A percentile compares a stretch with the other conserved stretches of the same genome.
phyloP scores from a whole-genome alignment of 1,284 basidiomycete species.

The Ustilago lituana region DNA sequence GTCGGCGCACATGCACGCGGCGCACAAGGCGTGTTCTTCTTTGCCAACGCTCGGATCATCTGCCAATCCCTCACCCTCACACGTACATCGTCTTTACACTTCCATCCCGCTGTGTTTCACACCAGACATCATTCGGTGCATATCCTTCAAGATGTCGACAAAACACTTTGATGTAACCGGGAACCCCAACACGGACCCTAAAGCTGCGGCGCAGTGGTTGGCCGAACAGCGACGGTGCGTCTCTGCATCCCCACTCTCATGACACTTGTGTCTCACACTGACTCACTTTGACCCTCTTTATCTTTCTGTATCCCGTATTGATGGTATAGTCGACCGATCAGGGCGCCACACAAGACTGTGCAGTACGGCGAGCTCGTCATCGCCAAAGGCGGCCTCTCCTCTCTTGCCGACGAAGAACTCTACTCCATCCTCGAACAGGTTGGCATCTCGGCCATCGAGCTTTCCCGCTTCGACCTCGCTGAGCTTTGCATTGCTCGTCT shows the following conservation, averaged over 20 bases:
- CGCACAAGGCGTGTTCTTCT: neutral
- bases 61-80: neutral
- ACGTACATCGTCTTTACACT: neutral
- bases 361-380: slow-evolving; percentile 75
- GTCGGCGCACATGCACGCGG: no score
- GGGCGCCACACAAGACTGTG: slow-evolving; percentile 78
- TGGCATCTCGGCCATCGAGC: slow-evolving; percentile 83
- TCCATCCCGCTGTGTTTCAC: no score
- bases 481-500: slow-evolving; percentile 79
- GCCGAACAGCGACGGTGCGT: slow-evolving; percentile 56
- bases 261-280: no score
- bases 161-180: slow-evolving; percentile 20
- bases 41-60: slow-evolving; percentile 17
- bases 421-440: slow-evolving; percentile 91
- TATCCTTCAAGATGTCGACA: slow-evolving; percentile 16
- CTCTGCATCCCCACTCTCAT: no score
- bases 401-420: slow-evolving; percentile 49
- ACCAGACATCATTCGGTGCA: no score
- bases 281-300: neutral
- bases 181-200: slow-evolving; percentile 31
- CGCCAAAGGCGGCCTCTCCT: slow-evolving; percentile 70
- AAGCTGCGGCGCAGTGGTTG: slow-evolving; percentile 51
- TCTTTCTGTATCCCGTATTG: no score
- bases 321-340: slow-evolving; percentile 48
- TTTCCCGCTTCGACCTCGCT: slow-evolving; percentile 81